phyloP scores from a whole-genome alignment of 352 stramenopile species.

The Globisporangium paddicum region DNA sequence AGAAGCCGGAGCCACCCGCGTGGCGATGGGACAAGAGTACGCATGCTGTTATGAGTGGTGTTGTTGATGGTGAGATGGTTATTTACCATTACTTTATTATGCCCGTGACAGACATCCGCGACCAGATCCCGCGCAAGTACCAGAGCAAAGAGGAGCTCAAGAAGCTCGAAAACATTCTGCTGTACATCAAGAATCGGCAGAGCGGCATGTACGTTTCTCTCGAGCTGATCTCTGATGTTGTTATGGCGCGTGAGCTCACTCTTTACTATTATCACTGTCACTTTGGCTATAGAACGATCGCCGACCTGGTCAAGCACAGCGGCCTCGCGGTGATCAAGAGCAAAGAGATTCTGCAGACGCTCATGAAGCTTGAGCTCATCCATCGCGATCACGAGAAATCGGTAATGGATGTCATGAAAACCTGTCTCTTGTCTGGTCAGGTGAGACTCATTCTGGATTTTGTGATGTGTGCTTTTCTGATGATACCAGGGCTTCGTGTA shows the following conservation, averaged over 20 bases:
- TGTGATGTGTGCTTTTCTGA: neutral
- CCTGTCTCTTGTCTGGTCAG: neutral
- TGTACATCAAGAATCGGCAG: slow-evolving; percentile 81
- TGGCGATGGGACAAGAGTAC: slow-evolving; percentile 82
- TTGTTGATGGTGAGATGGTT: neutral
- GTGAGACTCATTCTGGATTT: slow-evolving; percentile 1
- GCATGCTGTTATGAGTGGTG: too few relatives aligned
- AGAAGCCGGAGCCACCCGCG: slow-evolving; percentile 32
- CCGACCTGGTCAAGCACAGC: slow-evolving; percentile 79
- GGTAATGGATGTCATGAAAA: slow-evolving; percentile 29
- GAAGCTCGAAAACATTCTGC: slow-evolving; percentile 84
- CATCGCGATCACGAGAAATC: slow-evolving; percentile 66
- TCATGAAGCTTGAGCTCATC: slow-evolving; percentile 83
- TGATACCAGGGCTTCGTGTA: slow-evolving; percentile 65
- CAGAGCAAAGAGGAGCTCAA: slow-evolving; percentile 69
- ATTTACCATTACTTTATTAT: too few relatives aligned
- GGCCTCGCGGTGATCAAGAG: slow-evolving; percentile 74
- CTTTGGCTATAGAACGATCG: slow-evolving; percentile 61
- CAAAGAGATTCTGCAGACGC: slow-evolving; percentile 86
- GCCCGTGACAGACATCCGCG: slow-evolving; percentile 57
- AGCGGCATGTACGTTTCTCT: slow-evolving; percentile 60
- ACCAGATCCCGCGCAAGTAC: slow-evolving; percentile 84
- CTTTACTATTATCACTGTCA: neutral
- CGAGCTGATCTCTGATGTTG: too few relatives aligned
- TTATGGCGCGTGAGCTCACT: neutral